Percentiles rank a stretch among this genome's conserved stretches.
These are phyloP conservation scores for Tylopilus orsonianus DNA, from an alignment of 1,284 basidiomycete genomes.

Conservation along the genomic window DNA sequence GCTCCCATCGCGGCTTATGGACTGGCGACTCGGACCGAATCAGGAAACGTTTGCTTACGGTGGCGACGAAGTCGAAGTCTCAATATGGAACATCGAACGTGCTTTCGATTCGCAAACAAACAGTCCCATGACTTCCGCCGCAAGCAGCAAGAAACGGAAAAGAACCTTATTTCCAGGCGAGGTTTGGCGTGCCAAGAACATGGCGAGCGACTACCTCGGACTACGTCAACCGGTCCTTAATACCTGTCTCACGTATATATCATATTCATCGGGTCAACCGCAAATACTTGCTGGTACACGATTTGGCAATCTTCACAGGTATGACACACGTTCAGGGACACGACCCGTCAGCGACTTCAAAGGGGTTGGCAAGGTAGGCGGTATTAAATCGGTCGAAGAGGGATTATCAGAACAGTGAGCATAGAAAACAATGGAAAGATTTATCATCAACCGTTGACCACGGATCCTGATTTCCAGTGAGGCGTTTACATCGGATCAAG, in stretches of 20 bases:
- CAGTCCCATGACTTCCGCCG: conserved; percentile 15
- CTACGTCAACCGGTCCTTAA: conserved; percentile 84
- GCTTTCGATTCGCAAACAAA: conserved; percentile 49
- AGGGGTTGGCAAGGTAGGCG: conserved; percentile 61
- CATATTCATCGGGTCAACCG: conserved; percentile 39
- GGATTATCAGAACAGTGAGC: conserved; percentile 72
- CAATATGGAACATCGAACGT: conserved; percentile 75
- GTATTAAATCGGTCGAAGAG: conserved; percentile 60
- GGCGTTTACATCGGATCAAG: conserved; percentile 73
- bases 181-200: conserved; percentile 80
- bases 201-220: conserved; percentile 75
- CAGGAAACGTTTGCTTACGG: conserved; percentile 71
- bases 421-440: not conserved
- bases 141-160: conserved; percentile 69
- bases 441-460: not conserved
- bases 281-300: conserved; percentile 76
- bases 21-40: conserved; percentile 62
- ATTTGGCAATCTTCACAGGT: conserved; percentile 73
- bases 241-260: conserved; percentile 62
- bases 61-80: conserved; percentile 86
- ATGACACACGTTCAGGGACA: conserved; percentile 75
- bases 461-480: conserved; percentile 49
- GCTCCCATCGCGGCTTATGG: conserved; percentile 63
- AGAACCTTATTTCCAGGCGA: conserved; percentile 69
- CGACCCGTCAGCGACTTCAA: conserved; percentile 72